Percentiles rank a stretch among this genome's conserved stretches.
Conservation (phyloP, 345 rosid species). For the Salix viminalis region DNA sequence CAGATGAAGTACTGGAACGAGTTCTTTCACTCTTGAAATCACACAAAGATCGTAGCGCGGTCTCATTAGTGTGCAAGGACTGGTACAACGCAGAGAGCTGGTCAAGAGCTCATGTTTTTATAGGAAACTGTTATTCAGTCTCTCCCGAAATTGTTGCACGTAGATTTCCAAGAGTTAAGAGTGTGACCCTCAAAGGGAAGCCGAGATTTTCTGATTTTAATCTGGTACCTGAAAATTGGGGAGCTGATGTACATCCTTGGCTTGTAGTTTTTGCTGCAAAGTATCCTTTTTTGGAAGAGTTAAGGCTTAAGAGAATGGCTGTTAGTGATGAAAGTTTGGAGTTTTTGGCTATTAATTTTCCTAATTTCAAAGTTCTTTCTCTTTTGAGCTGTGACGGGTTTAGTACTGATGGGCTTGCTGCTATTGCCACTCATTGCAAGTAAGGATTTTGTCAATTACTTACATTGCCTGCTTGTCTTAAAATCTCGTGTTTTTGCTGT, state of each 20-base stretch:
- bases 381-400: constrained; percentile 69
- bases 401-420: constrained; percentile 53
- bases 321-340: constrained; percentile 57
- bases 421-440: constrained; percentile 63
- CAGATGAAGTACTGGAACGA: constrained; percentile 63
- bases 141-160: constrained; percentile 51
- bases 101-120: constrained; percentile 55
- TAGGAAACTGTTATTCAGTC: constrained; percentile 74
- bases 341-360: constrained; percentile 46
- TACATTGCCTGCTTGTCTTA: not conserved
- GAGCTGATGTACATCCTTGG: constrained; percentile 60
- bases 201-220: constrained; percentile 70
- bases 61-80: constrained; percentile 53
- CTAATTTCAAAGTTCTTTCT: constrained; percentile 46
- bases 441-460: constrained; percentile 9
- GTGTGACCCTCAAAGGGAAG: constrained; percentile 64
- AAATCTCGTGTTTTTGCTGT: not conserved
- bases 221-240: constrained; percentile 65
- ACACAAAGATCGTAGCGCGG: constrained; percentile 56
- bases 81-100: constrained; percentile 67
- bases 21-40: constrained; percentile 42
- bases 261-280: constrained; percentile 45
- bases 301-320: constrained; percentile 66
- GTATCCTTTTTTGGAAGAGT: constrained; percentile 56
- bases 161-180: constrained; percentile 50